Evolutionary conservation across 306 rosid species (phyloP).

Genomic region (Astragalus membranaceus): DNA sequence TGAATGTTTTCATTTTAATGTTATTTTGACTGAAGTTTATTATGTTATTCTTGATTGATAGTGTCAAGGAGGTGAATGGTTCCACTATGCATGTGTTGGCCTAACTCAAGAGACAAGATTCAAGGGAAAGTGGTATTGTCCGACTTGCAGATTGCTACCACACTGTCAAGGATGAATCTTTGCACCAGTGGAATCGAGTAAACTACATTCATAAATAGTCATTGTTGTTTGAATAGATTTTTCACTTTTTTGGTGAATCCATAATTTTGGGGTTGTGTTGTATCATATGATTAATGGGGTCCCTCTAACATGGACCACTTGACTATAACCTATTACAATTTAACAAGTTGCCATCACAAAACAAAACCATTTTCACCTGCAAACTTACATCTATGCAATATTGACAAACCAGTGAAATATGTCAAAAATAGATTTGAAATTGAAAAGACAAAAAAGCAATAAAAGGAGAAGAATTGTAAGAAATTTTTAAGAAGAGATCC

Average conservation of each 20-base stretch:
- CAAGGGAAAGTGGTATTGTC: constrained; percentile 98
- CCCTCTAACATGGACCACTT: too few species aligned
- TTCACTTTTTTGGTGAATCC: constrained; percentile 8
- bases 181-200: constrained; percentile 12
- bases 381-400: too few species aligned
- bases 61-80: constrained; percentile 99
- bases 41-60: constrained; percentile 28
- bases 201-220: constrained; percentile 12
- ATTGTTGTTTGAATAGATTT: constrained; percentile 21
- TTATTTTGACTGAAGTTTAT: background rate
- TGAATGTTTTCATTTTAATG: background rate
- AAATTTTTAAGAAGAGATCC: too few species aligned
- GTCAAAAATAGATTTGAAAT: too few species aligned
- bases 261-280: constrained; percentile 2
- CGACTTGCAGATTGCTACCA: constrained; percentile 70
- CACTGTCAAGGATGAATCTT: constrained; percentile 37
- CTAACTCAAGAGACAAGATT: constrained; percentile 95
- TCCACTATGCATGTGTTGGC: constrained; percentile 94
- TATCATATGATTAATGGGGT: constrained; percentile 15
- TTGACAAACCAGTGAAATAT: too few species aligned
- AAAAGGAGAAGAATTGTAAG: too few species aligned
- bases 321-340: too few species aligned
- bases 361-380: too few species aligned
- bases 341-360: too few species aligned
- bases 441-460: too few species aligned